Percentiles rank a stretch among this genome's conserved stretches.
phyloP scores from a whole-genome alignment of 1,284 basidiomycete species.

The Heterobasidion irregulare region DNA sequence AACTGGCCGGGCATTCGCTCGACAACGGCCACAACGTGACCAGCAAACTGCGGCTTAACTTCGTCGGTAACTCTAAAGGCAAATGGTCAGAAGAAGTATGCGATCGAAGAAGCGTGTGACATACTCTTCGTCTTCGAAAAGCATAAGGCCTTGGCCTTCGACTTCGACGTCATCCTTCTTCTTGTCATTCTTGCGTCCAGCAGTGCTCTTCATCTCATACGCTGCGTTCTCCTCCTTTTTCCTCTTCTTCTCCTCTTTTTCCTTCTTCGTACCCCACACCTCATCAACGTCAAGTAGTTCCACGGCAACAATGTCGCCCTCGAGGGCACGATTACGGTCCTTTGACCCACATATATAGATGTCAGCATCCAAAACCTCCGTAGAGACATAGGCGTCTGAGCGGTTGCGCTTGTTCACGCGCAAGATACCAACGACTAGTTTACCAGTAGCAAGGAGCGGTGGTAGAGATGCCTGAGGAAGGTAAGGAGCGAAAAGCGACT shows the following conservation, averaged over 20 bases:
- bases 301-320: slow-evolving; percentile 98
- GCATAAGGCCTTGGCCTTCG: slow-evolving; percentile 92
- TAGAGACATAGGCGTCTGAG: slow-evolving; percentile 99
- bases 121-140: slow-evolving; percentile 97
- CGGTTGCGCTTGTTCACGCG: slow-evolving; percentile 99
- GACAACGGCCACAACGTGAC: slow-evolving; percentile 97
- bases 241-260: slow-evolving; percentile 99
- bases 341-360: slow-evolving; percentile 99
- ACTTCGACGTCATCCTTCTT: slow-evolving; percentile 99
- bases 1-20: slow-evolving; percentile 98
- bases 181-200: slow-evolving; percentile 92
- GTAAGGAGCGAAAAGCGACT: slow-evolving; percentile 98
- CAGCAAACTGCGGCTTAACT: slow-evolving; percentile 90
- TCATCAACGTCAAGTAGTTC: slow-evolving; percentile 97
- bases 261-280: slow-evolving; percentile 99
- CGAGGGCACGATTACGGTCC: slow-evolving; percentile 96
- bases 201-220: slow-evolving; percentile 72
- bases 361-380: slow-evolving; percentile 96
- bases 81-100: slow-evolving; percentile 11
- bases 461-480: slow-evolving; percentile 96
- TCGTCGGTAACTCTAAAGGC: slow-evolving; percentile 83
- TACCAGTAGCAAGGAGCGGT: slow-evolving; percentile 94
- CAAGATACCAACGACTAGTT: slow-evolving; percentile 95
- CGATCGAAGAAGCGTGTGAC: slow-evolving; percentile 1
- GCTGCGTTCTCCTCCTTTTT: slow-evolving; percentile 98